A percentile compares a stretch with the other conserved stretches of the same genome.
Evolutionary conservation across 768 basidiomycete species (phyloP).

Genomic region (Leccinum variicolor): DNA sequence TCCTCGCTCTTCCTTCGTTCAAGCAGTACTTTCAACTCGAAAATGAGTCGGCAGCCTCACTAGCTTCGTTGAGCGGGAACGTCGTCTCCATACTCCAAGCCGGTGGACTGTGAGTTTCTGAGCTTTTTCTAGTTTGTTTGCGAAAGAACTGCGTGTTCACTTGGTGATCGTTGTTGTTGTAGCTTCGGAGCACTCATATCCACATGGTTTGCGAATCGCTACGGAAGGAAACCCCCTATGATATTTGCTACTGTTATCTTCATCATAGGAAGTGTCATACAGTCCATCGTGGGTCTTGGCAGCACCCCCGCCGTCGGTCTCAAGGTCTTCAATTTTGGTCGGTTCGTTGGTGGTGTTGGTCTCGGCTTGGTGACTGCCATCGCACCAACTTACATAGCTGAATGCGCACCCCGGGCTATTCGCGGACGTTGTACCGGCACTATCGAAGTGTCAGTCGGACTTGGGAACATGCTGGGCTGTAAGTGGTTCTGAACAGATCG

Average conservation of each 20-base stretch:
- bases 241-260: constrained; percentile 31
- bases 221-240: constrained; percentile 35
- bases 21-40: constrained; percentile 33
- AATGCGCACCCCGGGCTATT: constrained; percentile 36
- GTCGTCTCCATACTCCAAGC: constrained; percentile 38
- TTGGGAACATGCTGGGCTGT: constrained; percentile 36
- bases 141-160: not conserved
- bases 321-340: constrained; percentile 31
- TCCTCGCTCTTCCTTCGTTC: constrained; percentile 36
- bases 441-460: constrained; percentile 30
- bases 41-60: constrained; percentile 19
- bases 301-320: constrained; percentile 24
- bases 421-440: constrained; percentile 37
- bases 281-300: constrained; percentile 33
- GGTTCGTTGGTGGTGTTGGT: constrained; percentile 50
- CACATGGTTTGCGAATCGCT: constrained; percentile 28
- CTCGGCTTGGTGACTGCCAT: constrained; percentile 37
- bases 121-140: not conserved
- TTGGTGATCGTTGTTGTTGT: not conserved
- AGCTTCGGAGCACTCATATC: constrained; percentile 27
- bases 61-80: constrained; percentile 32
- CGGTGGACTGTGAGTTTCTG: constrained; percentile 32
- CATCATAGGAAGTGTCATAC: constrained; percentile 34
- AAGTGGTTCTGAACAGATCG: constrained; percentile 8
- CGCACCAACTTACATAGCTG: constrained; percentile 37